Evolutionary conservation across 257 asterid genomes (phyloP).

Genomic region (Knoxia roxburghii): DNA sequence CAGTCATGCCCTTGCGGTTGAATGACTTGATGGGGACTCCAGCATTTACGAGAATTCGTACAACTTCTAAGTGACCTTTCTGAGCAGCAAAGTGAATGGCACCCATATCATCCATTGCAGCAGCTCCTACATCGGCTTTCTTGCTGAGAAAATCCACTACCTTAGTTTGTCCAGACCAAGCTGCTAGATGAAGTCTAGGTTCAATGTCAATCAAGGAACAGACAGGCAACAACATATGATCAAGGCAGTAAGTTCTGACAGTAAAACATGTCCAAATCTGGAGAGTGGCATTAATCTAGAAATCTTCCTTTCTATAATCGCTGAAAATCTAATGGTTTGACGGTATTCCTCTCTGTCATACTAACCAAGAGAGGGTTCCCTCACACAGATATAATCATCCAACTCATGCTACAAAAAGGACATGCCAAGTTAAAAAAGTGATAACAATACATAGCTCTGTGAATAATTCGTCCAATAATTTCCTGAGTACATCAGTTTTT

Average conservation of each 20-base stretch:
- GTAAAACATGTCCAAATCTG: background rate
- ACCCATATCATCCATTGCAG: conserved; percentile 99
- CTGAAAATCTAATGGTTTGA: background rate
- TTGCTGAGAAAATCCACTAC: conserved; percentile 69
- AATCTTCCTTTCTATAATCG: background rate
- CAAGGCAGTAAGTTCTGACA: background rate
- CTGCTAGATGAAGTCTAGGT: conserved; percentile 86
- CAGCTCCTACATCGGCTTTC: conserved; percentile 88
- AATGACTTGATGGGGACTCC: conserved; percentile 66
- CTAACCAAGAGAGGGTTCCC: background rate
- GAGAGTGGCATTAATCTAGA: background rate
- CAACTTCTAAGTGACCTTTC: conserved; percentile 77
- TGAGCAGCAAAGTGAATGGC: conserved; percentile 97
- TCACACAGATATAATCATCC: background rate
- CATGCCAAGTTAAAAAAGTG: background rate
- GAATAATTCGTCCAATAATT: background rate
- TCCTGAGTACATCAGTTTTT: background rate
- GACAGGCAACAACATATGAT: background rate
- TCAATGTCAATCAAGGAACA: conserved; percentile 20
- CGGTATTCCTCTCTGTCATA: background rate
- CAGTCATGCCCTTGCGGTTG: conserved; percentile 86
- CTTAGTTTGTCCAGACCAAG: conserved; percentile 88
- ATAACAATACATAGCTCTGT: background rate
- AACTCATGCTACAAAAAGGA: background rate
- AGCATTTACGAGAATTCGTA: conserved; percentile 48